phyloP scores from a whole-genome alignment of 306 rosid genomes.

The Prunus fruticosa region DNA sequence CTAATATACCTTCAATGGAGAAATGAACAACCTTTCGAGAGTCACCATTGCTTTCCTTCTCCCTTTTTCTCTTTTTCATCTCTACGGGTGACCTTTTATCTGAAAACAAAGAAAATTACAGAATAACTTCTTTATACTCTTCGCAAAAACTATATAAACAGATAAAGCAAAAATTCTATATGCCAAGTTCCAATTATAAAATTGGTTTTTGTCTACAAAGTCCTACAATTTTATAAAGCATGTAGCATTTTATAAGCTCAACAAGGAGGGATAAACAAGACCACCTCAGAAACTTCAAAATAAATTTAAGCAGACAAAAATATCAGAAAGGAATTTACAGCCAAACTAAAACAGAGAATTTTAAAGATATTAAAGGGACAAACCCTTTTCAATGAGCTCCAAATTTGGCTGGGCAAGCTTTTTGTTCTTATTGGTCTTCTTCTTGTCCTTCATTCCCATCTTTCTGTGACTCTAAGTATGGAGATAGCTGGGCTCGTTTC shows the following conservation, averaged over 20 bases:
- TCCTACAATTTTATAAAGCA: neutral
- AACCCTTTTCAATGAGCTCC: conserved; percentile 10
- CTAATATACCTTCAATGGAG: conserved; percentile 33
- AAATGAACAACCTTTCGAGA: conserved; percentile 12
- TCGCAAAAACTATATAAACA: neutral
- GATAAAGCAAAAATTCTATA: neutral
- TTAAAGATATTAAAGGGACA: neutral
- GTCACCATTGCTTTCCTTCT: conserved; percentile 24
- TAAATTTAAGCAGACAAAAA: neutral
- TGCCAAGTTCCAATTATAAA: neutral
- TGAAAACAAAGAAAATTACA: conserved; percentile 3
- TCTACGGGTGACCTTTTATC: neutral
- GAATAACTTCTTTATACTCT: neutral
- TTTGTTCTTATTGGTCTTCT: neutral
- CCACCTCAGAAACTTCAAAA: neutral
- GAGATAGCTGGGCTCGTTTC: neutral
- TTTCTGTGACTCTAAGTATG: neutral
- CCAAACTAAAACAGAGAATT: neutral
- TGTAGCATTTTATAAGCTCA: neutral
- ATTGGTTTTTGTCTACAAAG: too few relatives aligned
- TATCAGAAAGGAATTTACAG: neutral
- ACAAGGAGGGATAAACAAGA: neutral
- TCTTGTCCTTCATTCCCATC: conserved; percentile 13
- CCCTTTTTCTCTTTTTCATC: conserved; percentile 44
- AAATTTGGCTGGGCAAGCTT: neutral